Evolutionary conservation across 2,329 filamentous ascomycete genomes (phyloP).

Genomic region (Xylariaceae sp.): DNA sequence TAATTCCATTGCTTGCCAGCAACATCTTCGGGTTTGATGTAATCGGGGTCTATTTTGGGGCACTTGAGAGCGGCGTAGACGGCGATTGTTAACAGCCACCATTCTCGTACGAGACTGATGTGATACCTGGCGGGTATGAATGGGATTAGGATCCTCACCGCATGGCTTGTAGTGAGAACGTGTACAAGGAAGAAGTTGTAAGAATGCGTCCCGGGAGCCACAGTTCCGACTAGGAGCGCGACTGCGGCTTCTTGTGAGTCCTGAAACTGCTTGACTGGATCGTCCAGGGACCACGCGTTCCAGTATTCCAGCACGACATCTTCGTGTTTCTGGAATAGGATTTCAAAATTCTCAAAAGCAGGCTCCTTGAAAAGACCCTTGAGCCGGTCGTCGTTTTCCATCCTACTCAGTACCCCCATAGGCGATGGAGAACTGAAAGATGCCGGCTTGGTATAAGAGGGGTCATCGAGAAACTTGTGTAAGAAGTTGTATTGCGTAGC

Average conservation of each 20-base stretch:
- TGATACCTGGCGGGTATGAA: slow-evolving; percentile 71
- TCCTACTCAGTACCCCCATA: slow-evolving; percentile 65
- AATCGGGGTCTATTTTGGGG: slow-evolving; percentile 65
- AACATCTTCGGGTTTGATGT: slow-evolving; percentile 56
- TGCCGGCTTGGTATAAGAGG: slow-evolving; percentile 63
- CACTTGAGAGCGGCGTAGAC: slow-evolving; percentile 74
- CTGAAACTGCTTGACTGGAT: slow-evolving; percentile 71
- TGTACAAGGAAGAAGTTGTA: slow-evolving; percentile 86
- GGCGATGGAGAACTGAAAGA: slow-evolving; percentile 58
- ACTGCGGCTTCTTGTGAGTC: slow-evolving; percentile 62
- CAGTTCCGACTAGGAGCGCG: slow-evolving; percentile 58
- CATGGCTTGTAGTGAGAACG: slow-evolving; percentile 79
- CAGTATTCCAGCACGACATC: slow-evolving; percentile 77
- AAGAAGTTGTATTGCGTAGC: slow-evolving; percentile 54
- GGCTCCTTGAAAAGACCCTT: slow-evolving; percentile 58
- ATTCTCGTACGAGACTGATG: slow-evolving; percentile 70
- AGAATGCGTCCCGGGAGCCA: slow-evolving; percentile 51
- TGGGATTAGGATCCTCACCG: slow-evolving; percentile 79
- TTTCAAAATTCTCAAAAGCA: slow-evolving; percentile 59
- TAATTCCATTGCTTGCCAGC: slow-evolving; percentile 70
- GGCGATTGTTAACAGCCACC: slow-evolving; percentile 80
- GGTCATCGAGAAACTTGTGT: slow-evolving; percentile 67
- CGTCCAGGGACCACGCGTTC: slow-evolving; percentile 75
- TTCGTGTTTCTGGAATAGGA: slow-evolving; percentile 66
- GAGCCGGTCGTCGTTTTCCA: slow-evolving; percentile 66